A percentile compares a stretch with the other conserved stretches of the same genome.
Evolutionary conservation across 2,329 filamentous ascomycete genomes (phyloP).

Genomic region (Calonectria naviculata): DNA sequence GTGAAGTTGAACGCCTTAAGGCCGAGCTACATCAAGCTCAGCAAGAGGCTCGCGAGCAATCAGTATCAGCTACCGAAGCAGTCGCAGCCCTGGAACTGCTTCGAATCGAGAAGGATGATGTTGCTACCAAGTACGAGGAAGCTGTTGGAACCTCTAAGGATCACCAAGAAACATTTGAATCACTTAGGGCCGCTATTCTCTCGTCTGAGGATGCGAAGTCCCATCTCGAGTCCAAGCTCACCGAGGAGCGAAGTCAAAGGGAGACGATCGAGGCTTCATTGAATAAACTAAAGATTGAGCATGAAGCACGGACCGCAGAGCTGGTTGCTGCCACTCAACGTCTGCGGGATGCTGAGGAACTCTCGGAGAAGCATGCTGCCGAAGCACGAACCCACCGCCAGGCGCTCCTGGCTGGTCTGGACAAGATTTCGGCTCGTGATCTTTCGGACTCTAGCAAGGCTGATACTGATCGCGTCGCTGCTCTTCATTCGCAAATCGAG

Average conservation of each 20-base stretch:
- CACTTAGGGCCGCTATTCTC: slow-evolving; percentile 80
- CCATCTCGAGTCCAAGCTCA: slow-evolving; percentile 82
- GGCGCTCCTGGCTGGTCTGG: slow-evolving; percentile 84
- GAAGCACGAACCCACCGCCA: slow-evolving; percentile 89
- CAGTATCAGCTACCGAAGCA: slow-evolving; percentile 81
- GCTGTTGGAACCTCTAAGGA: slow-evolving; percentile 74
- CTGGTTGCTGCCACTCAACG: slow-evolving; percentile 79
- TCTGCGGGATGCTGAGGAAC: slow-evolving; percentile 85
- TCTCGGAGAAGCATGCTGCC: slow-evolving; percentile 86
- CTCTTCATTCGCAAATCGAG: slow-evolving; percentile 83
- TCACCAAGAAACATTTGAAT: slow-evolving; percentile 76
- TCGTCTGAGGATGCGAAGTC: slow-evolving; percentile 82
- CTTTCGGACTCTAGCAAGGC: slow-evolving; percentile 57
- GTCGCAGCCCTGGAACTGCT: slow-evolving; percentile 79
- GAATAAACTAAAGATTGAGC: slow-evolving; percentile 80
- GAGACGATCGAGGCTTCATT: slow-evolving; percentile 83
- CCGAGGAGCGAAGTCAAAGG: slow-evolving; percentile 82
- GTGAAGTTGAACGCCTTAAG: slow-evolving; percentile 87
- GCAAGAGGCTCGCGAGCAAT: slow-evolving; percentile 82
- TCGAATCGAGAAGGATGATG: slow-evolving; percentile 86
- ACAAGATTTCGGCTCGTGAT: slow-evolving; percentile 73
- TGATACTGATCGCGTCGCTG: slow-evolving; percentile 74
- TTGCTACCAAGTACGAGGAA: slow-evolving; percentile 76
- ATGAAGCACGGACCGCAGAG: slow-evolving; percentile 83
- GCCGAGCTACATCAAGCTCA: slow-evolving; percentile 86